phyloP scores from a whole-genome alignment of 768 basidiomycete species.

The Holtermanniella nyarrowii region DNA sequence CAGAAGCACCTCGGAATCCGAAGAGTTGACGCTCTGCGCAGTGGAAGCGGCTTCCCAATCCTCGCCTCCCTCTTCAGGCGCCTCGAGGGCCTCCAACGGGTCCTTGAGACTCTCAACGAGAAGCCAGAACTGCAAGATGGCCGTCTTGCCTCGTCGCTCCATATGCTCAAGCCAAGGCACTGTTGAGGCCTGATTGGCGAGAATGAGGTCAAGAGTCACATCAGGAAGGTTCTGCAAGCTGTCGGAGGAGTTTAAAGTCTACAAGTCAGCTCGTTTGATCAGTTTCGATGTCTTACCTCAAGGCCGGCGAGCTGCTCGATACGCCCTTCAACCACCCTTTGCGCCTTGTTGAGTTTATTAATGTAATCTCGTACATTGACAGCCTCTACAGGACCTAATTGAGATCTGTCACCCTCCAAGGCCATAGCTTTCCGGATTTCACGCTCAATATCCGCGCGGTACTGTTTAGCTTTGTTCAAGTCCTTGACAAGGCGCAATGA shows the following conservation, averaged over 20 bases:
- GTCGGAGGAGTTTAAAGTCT: background rate
- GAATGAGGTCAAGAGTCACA: slow-evolving; percentile 43
- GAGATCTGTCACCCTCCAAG: too few relatives aligned
- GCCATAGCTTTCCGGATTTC: slow-evolving; percentile 83
- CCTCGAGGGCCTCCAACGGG: slow-evolving; percentile 72
- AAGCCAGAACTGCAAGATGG: slow-evolving; percentile 93
- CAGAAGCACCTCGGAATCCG: too few relatives aligned
- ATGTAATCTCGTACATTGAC: slow-evolving; percentile 80
- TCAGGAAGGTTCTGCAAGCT: background rate
- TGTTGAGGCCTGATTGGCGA: slow-evolving; percentile 77
- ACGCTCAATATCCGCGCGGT: slow-evolving; percentile 86
- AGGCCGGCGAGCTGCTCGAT: slow-evolving; percentile 46
- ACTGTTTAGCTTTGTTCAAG: slow-evolving; percentile 72
- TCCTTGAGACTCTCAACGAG: slow-evolving; percentile 97
- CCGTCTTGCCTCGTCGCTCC: slow-evolving; percentile 74
- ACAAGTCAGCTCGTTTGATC: background rate
- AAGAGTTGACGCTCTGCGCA: too few relatives aligned
- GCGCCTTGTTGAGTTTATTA: slow-evolving; percentile 79
- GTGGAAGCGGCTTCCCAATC: too few relatives aligned
- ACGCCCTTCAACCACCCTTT: slow-evolving; percentile 72
- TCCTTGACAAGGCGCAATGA: slow-evolving; percentile 74
- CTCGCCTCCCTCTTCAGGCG: too few relatives aligned
- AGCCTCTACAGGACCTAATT: too few relatives aligned
- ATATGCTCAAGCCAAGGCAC: slow-evolving; percentile 98
- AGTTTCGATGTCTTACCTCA: too few relatives aligned